A percentile compares a stretch with the other conserved stretches of the same genome.
These are phyloP conservation scores for Fraxinus sp. DNA, from an alignment of 305 asterid genomes.

Conservation along the genomic window DNA sequence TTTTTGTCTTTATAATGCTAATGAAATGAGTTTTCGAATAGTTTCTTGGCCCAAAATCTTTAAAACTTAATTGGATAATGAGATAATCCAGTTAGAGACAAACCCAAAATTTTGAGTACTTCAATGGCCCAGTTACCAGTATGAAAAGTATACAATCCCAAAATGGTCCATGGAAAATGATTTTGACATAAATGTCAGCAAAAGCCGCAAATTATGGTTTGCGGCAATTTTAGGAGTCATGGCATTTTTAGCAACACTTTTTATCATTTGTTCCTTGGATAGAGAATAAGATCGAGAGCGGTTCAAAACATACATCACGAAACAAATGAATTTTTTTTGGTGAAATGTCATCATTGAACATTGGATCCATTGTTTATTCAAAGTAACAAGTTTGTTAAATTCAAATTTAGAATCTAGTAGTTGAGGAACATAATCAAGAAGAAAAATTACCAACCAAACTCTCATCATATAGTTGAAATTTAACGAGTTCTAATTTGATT, in stretches of 20 bases:
- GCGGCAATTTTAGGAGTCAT: background rate
- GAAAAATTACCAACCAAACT: background rate
- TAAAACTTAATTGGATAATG: no score
- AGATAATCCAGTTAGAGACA: no score
- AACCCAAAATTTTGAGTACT: background rate
- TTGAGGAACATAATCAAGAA: background rate
- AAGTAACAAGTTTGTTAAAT: background rate
- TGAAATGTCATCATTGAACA: background rate
- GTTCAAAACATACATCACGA: background rate
- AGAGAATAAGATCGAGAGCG: background rate
- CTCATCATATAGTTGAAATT: background rate
- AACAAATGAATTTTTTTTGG: background rate
- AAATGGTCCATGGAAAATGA: background rate
- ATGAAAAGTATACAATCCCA: background rate
- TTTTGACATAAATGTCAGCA: background rate
- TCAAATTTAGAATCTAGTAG: background rate
- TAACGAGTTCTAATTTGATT: background rate
- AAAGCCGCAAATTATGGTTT: background rate
- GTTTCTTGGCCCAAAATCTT: slow-evolving; percentile 1
- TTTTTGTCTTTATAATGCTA: background rate
- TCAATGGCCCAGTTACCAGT: background rate
- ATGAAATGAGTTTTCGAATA: background rate
- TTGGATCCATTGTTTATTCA: background rate
- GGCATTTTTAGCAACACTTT: background rate
- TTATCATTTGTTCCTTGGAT: background rate